Percentiles rank a stretch among this genome's conserved stretches.
These are phyloP conservation scores for Boehmeria nivea DNA, from an alignment of 306 rosid genomes.

Conservation along the genomic window DNA sequence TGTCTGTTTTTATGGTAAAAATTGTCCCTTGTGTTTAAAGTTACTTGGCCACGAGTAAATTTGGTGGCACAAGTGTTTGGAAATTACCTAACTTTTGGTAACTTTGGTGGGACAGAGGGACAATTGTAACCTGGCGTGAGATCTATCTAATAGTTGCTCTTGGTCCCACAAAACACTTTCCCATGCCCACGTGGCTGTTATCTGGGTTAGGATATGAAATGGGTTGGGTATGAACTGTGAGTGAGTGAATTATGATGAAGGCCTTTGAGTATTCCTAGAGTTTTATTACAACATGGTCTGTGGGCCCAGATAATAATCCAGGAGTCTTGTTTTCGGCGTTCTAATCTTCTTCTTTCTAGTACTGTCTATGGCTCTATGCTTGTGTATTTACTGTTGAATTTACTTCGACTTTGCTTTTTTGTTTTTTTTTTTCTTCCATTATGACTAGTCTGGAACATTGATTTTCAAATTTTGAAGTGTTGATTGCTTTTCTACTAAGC, in stretches of 20 bases:
- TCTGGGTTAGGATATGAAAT: too few species aligned
- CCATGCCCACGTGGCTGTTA: conserved; percentile 2
- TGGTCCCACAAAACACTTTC: neutral
- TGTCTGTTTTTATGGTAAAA: too few species aligned
- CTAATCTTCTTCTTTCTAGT: too few species aligned
- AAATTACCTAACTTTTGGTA: too few species aligned
- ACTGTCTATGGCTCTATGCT: neutral
- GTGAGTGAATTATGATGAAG: neutral
- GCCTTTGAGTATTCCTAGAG: neutral
- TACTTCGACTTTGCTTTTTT: neutral
- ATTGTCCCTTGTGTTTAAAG: too few species aligned
- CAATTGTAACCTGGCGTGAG: conserved; percentile 3
- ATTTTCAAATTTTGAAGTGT: neutral
- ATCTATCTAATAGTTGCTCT: neutral
- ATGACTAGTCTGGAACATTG: neutral
- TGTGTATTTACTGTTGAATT: neutral
- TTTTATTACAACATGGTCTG: conserved; percentile 5
- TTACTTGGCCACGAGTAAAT: too few species aligned
- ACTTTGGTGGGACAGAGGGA: neutral
- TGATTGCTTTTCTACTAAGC: neutral
- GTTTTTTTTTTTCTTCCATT: neutral
- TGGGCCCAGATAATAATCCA: conserved; percentile 10
- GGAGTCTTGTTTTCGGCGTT: conserved; percentile 3
- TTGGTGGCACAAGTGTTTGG: too few species aligned
- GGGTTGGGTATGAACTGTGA: too few species aligned